phyloP scores from a whole-genome alignment of 805 yeast species.

The Teunomyces panamensis region DNA sequence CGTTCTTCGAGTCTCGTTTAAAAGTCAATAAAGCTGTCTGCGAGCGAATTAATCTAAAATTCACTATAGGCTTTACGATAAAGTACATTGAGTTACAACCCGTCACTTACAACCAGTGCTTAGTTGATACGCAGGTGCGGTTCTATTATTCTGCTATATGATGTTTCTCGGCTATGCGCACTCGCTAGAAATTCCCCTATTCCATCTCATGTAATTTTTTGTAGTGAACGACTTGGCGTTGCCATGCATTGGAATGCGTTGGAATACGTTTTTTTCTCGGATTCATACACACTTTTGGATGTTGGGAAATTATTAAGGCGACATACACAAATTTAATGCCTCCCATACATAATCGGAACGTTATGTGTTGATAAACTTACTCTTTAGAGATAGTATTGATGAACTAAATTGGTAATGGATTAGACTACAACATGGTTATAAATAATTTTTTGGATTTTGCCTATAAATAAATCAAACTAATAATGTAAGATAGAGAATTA shows the following conservation, averaged over 20 bases:
- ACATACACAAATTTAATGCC: background rate
- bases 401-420: background rate
- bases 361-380: background rate
- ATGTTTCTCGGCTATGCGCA: background rate
- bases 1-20: background rate
- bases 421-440: background rate
- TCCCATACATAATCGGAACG: background rate
- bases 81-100: too few species aligned
- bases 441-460: background rate
- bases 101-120: too few species aligned
- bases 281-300: background rate
- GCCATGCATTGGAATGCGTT: background rate
- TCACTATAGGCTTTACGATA: too few species aligned
- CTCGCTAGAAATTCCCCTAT: background rate
- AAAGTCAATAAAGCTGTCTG: background rate
- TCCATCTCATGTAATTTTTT: background rate
- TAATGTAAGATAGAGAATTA: constrained; percentile 1
- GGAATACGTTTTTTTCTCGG: background rate
- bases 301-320: background rate
- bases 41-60: background rate
- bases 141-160: background rate
- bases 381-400: background rate
- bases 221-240: background rate
- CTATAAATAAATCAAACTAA: constrained; percentile 3
- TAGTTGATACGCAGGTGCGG: background rate